Conservation (phyloP, 164 flowering plant species). For the Buxus sempervirens region DNA sequence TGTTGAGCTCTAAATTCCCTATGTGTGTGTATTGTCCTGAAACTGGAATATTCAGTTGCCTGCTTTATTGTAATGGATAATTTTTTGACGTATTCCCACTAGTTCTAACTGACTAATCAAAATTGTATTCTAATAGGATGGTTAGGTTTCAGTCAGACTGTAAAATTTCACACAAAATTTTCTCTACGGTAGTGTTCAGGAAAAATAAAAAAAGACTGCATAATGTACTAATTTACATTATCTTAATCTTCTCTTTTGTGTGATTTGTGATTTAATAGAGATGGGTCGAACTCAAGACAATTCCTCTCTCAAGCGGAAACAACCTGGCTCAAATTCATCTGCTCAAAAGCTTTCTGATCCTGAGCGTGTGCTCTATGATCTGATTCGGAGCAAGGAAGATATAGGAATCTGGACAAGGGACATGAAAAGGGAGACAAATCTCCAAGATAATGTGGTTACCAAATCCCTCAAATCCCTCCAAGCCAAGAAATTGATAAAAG, state of each 20-base stretch:
- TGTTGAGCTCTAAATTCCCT: too few relatives aligned
- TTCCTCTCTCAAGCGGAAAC: conserved; percentile 15
- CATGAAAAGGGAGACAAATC: conserved; percentile 27
- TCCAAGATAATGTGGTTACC: conserved; percentile 29
- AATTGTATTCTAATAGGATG: too few relatives aligned
- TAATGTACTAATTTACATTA: too few relatives aligned
- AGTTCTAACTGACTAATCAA: too few relatives aligned
- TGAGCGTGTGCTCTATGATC: conserved; percentile 18
- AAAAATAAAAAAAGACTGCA: too few relatives aligned
- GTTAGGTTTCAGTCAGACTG: too few relatives aligned
- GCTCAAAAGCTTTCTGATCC: conserved; percentile 19
- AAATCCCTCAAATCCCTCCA: conserved; percentile 52
- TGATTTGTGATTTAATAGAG: not conserved
- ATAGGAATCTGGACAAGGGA: conserved; percentile 47
- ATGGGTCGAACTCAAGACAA: conserved; percentile 21
- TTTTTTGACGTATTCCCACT: too few relatives aligned
- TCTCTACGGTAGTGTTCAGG: too few relatives aligned
- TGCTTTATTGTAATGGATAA: too few relatives aligned
- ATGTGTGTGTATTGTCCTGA: too few relatives aligned
- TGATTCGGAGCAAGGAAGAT: conserved; percentile 31
- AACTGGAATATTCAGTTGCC: too few relatives aligned
- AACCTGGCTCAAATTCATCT: conserved; percentile 1
- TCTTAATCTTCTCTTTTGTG: not conserved
- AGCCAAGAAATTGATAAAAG: conserved; percentile 47
- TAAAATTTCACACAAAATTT: too few relatives aligned